Evolutionary conservation across 306 rosid genomes (phyloP), one percentile per base, ranked within the genome.

Genomic region (Comarum palustre): DNA sequence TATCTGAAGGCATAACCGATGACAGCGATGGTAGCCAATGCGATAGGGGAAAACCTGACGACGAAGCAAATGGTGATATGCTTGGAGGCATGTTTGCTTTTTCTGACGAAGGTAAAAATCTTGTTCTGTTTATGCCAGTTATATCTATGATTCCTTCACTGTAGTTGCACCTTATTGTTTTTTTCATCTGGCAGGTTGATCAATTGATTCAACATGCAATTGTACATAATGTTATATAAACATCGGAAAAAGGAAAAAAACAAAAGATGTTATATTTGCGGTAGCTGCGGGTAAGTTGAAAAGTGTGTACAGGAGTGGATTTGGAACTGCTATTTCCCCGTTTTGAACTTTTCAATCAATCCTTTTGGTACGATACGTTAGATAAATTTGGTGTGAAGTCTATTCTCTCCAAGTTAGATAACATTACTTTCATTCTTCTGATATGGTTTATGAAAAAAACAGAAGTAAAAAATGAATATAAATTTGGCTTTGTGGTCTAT

Each of bases 1-100:
- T 80, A 66, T 79, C 81, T 68, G 96, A 79, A 72, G 83, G 73
- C 68, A 83, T 61, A 34, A 78, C 82, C 41, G 92, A 81, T 80
- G 88, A 85, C 83, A 66, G 84, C 68, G 70, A 82, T 66, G 75
- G 84, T 41, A 75, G 85, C 80, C 86, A 72, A 59, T 77, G 79
- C 42, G 84, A 81, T 48, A 79, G 58, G 73, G 81, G 78, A 64
- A 84, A 86, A 68, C 72, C 72, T 2, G 84, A 82, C 24, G 86
- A 72, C 2, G 87, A 46, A 57, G 90, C 80, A 68, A 71, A 87
- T 67, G 86, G 81, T 13, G 93, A 88, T 58, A 76, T 88, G 78
- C 73, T 88, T 52, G 90, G 96, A 62, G 92, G 75, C 79, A 71
- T 89, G 41, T 87, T 92, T 73, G 55, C 75, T 73, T 88, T 88